A percentile compares a stretch with the other conserved stretches of the same genome.
phyloP scores from a whole-genome alignment of 1,284 basidiomycete species.

The Schizopora paradoxa region DNA sequence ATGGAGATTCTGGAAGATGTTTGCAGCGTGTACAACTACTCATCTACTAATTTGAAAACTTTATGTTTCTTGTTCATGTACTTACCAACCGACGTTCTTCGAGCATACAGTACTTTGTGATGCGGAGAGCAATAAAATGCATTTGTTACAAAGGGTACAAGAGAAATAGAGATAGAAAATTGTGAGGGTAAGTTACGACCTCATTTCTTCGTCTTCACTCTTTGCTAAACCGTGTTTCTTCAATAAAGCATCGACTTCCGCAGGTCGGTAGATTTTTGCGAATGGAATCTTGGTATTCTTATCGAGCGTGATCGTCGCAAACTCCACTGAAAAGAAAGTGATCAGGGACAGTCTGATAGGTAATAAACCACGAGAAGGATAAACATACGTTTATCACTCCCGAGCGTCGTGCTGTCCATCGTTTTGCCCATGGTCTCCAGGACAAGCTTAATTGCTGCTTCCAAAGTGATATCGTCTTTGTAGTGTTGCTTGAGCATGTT shows the following conservation, averaged over 20 bases:
- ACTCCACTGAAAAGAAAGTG: conserved; percentile 71
- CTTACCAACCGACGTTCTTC: too few relatives aligned
- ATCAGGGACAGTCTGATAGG: neutral
- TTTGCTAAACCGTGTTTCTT: conserved; percentile 82
- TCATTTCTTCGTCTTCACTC: conserved; percentile 76
- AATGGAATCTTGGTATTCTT: conserved; percentile 72
- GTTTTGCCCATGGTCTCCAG: conserved; percentile 98
- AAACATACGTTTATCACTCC: conserved; percentile 86
- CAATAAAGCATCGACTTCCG: conserved; percentile 87
- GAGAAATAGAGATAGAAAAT: too few relatives aligned
- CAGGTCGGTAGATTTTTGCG: conserved; percentile 89
- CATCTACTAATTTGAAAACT: too few relatives aligned
- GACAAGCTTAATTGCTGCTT: conserved; percentile 89
- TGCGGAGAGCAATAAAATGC: too few relatives aligned
- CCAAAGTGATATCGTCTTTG: conserved; percentile 88
- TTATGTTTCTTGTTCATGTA: too few relatives aligned
- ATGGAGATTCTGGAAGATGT: too few relatives aligned
- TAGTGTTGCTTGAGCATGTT: conserved; percentile 97
- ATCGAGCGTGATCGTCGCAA: conserved; percentile 89
- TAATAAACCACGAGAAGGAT: conserved; percentile 5
- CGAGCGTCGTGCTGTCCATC: conserved; percentile 96
- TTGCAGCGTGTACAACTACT: too few relatives aligned
- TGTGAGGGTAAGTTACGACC: too few relatives aligned
- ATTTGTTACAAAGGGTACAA: too few relatives aligned
- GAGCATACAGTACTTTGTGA: too few relatives aligned